Percentiles rank a stretch among this genome's conserved stretches.
Evolutionary conservation across 495 filamentous ascomycete species (phyloP).

Genomic region (Aspergillus haitiensis): DNA sequence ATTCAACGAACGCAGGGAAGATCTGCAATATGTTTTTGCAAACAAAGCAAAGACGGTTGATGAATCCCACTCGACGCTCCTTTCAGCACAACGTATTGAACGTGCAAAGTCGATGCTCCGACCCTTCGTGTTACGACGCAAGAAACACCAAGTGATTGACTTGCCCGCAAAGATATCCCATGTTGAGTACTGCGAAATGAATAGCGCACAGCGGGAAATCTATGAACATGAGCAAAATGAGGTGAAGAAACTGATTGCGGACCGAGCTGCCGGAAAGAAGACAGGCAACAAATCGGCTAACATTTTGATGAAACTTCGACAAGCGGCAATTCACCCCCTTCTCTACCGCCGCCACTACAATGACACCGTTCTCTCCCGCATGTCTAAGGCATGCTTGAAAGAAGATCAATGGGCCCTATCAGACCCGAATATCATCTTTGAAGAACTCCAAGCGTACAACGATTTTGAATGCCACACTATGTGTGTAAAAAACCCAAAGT

Average conservation of each 20-base stretch:
- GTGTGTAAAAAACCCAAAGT: conserved; percentile 67
- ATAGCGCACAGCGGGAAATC: conserved; percentile 63
- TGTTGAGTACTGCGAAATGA: conserved; percentile 79
- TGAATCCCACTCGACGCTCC: conserved; percentile 66
- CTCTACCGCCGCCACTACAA: conserved; percentile 79
- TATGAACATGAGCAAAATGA: conserved; percentile 63
- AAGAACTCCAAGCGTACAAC: conserved; percentile 70
- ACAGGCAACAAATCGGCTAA: conserved; percentile 61
- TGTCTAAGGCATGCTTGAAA: conserved; percentile 71
- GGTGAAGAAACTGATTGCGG: conserved; percentile 55
- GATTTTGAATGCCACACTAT: conserved; percentile 84
- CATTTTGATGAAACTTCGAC: conserved; percentile 85
- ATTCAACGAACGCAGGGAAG: conserved; percentile 70
- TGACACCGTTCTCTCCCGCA: conserved; percentile 69
- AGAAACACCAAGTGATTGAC: conserved; percentile 93
- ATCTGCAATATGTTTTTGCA: conserved; percentile 80
- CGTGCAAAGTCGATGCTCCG: conserved; percentile 90
- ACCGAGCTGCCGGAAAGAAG: conserved; percentile 58
- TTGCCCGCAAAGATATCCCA: conserved; percentile 77
- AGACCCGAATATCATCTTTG: conserved; percentile 62
- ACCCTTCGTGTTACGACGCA: conserved; percentile 88
- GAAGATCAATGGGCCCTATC: conserved; percentile 60
- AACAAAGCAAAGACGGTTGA: conserved; percentile 84
- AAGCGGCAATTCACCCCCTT: conserved; percentile 90
- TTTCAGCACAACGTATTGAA: conserved; percentile 81